A percentile compares a stretch with the other conserved stretches of the same genome.
These are phyloP conservation scores for Crithidia bombi DNA, from an alignment of 208 protist genomes.

Conservation along the genomic window DNA sequence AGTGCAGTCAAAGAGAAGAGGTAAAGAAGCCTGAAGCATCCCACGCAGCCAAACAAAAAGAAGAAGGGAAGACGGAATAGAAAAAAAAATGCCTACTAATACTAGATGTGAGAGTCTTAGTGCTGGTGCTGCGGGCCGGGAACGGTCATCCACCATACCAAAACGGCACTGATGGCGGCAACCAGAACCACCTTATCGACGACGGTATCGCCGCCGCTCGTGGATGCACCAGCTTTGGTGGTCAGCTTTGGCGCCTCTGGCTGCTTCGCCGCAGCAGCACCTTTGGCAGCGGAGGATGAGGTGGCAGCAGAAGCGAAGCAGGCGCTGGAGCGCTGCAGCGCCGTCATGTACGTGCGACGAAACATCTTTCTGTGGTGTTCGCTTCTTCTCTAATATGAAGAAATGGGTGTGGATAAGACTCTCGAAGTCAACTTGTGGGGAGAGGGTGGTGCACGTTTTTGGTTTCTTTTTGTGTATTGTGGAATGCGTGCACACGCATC, in stretches of 20 bases:
- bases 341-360: constrained; percentile 42
- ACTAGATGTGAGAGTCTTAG: constrained; percentile 40
- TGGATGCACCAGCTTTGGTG: constrained; percentile 54
- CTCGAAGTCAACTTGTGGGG: background rate
- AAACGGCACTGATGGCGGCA: constrained; percentile 39
- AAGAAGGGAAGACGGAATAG: background rate
- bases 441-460: too few species aligned
- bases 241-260: constrained; percentile 40
- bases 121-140: constrained; percentile 71
- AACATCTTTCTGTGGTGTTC: constrained; percentile 35
- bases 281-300: constrained; percentile 10
- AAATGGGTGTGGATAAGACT: constrained; percentile 9
- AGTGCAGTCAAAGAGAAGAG: background rate
- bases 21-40: too few species aligned
- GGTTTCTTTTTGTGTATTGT: too few species aligned
- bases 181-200: constrained; percentile 73
- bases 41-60: background rate
- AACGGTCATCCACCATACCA: constrained; percentile 66
- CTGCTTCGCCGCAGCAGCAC: constrained; percentile 27
- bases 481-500: too few species aligned
- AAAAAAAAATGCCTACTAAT: constrained; percentile 12
- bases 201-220: constrained; percentile 61
- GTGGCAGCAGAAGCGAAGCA: constrained; percentile 18
- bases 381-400: background rate
- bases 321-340: constrained; percentile 30